Percentiles rank a stretch among this genome's conserved stretches.
Conservation (phyloP, 169 alveolate species). For the Cryptosporidium meleagridis region DNA sequence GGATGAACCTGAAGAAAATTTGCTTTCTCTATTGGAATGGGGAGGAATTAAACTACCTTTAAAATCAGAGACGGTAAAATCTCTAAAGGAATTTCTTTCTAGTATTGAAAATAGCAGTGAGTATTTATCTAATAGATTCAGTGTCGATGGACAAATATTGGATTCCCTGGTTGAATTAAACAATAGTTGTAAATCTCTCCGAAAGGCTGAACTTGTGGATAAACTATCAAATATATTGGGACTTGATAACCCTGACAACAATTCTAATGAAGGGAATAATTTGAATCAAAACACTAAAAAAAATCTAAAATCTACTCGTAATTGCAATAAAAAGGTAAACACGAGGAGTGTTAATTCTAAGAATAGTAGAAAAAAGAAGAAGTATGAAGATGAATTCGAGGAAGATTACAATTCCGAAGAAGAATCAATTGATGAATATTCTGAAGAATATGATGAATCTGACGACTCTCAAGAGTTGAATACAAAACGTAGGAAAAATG, state of each 20-base stretch:
- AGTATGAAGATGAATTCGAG: background rate
- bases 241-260: background rate
- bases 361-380: background rate
- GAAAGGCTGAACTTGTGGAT: constrained; percentile 35
- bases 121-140: background rate
- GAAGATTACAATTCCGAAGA: background rate
- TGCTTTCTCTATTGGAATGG: constrained; percentile 16
- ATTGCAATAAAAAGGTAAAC: background rate
- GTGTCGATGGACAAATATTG: background rate
- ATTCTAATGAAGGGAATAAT: background rate
- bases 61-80: constrained; percentile 30
- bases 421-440: background rate
- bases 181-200: background rate
- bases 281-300: background rate
- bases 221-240: constrained; percentile 19
- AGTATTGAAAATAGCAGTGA: constrained; percentile 35
- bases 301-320: background rate
- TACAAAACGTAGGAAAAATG: background rate
- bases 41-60: constrained; percentile 42
- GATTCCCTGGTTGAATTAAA: constrained; percentile 4
- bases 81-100: constrained; percentile 23
- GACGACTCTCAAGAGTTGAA: background rate
- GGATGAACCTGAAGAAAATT: background rate
- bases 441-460: background rate
- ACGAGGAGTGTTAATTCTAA: background rate